Conservation (phyloP, 768 basidiomycete genomes). For the Baorangia bicolor region DNA sequence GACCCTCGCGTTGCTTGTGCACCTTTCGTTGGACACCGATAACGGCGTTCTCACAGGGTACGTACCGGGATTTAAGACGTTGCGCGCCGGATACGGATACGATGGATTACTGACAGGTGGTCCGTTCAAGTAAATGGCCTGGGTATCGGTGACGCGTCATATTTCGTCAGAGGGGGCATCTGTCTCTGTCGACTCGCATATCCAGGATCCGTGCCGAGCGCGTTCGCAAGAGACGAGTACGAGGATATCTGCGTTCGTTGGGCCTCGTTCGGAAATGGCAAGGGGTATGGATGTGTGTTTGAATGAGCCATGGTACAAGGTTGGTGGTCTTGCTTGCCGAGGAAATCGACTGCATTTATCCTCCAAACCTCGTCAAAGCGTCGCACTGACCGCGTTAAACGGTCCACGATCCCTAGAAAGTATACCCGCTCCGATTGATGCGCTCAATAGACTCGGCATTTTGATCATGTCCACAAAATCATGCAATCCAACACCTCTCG, state of each 20-base stretch:
- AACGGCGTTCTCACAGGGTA: conserved; percentile 11
- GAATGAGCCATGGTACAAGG: conserved; percentile 19
- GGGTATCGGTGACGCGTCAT: conserved; percentile 8
- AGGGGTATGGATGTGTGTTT: conserved; percentile 14
- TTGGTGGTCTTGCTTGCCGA: neutral
- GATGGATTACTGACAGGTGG: conserved; percentile 19
- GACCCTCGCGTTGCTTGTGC: neutral
- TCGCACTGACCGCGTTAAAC: neutral
- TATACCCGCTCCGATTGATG: neutral
- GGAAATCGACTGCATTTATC: conserved; percentile 20
- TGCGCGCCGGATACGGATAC: conserved; percentile 33
- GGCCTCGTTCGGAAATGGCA: conserved; percentile 19
- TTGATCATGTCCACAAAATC: conserved; percentile 11
- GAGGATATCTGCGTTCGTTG: conserved; percentile 19
- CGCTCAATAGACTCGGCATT: neutral
- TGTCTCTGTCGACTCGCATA: conserved; percentile 6
- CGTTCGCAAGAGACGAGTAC: conserved; percentile 26
- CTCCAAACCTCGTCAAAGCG: conserved; percentile 18
- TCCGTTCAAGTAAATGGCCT: conserved; percentile 16
- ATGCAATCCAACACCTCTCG: neutral
- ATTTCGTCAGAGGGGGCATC: neutral
- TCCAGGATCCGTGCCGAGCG: conserved; percentile 18
- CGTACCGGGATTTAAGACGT: conserved; percentile 25
- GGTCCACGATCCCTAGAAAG: conserved; percentile 1
- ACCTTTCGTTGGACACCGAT: conserved; percentile 8